Evolutionary conservation across 164 flowering plant genomes (phyloP), one percentile per base, ranked within the genome.

Genomic region (Chloranthus sessilifolius): DNA sequence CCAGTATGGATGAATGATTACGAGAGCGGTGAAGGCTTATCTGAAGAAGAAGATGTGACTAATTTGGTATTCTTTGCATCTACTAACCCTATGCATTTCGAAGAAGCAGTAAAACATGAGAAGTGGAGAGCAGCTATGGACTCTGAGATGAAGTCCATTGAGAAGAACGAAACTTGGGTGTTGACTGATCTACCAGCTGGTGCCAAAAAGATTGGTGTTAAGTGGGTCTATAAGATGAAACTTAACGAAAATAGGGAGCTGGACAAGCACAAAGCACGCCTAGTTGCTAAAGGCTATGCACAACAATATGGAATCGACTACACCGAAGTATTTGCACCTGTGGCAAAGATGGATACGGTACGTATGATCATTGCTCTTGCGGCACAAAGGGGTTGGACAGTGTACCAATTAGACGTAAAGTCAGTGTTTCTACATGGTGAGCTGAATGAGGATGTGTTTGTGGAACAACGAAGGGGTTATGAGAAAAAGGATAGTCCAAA

Each of bases 201-300:
- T 7, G 14, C 11, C 11, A 35, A 2, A 12, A 8, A 8, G n/a
- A 35, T 48, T 48, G 52, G 52, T 12, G 21, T 14, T 10, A 33
- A 50, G 14, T 50, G 40, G 53, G 42, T 34, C 1, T 50, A 19
- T 35, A 33, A 33, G 9, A 50, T 16, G 6, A 33, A 35, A 23
- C 24, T 15, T 10, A 50, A 33, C 5, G 10, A 2, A 19, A 14
- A 34, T 33, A 42, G 42, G 12, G 12, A 14, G 3, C 2, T 50
- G 8, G 53, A 50, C 9, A 50, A 12, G 28, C 12, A 50, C 28
- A 50, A 50, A 12, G 28, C 39, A 4, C n/a, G 27, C 7, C 16
- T 50, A n/a, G 53, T 50, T 1, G 53, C 53, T 3, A 35, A 50
- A n/a, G 53, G 53, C 17, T 50, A 15, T 35, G 15, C n/a, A n/a